phyloP scores from a whole-genome alignment of 2,329 filamentous ascomycete species.

The Fusarium goolgardi region DNA sequence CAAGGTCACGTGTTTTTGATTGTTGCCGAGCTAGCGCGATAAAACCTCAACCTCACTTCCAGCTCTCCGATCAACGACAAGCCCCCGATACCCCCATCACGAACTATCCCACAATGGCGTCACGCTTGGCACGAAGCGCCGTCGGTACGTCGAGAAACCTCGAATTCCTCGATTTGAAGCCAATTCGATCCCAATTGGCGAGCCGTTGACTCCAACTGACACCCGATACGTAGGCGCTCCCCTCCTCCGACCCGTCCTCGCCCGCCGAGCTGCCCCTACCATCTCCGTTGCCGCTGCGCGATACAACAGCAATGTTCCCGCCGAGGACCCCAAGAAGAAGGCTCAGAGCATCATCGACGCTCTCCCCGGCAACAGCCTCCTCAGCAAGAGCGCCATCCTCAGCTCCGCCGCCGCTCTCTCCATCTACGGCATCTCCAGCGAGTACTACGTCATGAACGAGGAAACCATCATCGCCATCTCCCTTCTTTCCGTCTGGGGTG shows the following conservation, averaged over 20 bases:
- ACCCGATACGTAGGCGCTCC: constrained; percentile 75
- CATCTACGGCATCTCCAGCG: constrained; percentile 97
- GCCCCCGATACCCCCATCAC: constrained; percentile 63
- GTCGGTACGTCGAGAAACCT: constrained; percentile 75
- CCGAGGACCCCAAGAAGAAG: constrained; percentile 94
- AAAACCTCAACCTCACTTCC: constrained; percentile 64
- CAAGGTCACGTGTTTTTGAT: constrained; percentile 53
- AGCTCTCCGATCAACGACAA: constrained; percentile 60
- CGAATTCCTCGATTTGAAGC: constrained; percentile 20
- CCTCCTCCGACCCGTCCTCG: constrained; percentile 85
- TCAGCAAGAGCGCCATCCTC: constrained; percentile 97
- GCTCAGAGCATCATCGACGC: constrained; percentile 94
- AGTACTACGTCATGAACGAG: constrained; percentile 99
- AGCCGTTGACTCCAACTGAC: constrained; percentile 40
- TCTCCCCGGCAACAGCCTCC: constrained; percentile 88
- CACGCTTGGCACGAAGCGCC: constrained; percentile 94
- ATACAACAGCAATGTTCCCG: constrained; percentile 79
- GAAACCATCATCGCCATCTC: constrained; percentile 95
- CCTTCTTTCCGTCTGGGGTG: constrained; percentile 91
- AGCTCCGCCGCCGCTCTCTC: constrained; percentile 91
- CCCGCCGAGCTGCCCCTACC: constrained; percentile 79
- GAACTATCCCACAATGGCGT: constrained; percentile 87
- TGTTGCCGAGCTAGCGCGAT: constrained; percentile 58
- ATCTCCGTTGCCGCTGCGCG: constrained; percentile 75
- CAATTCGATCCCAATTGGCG: constrained; percentile 48